Evolutionary conservation across 2,329 filamentous ascomycete species (phyloP), one percentile per base, ranked within the genome.

Genomic region (Fusarium buxicola): DNA sequence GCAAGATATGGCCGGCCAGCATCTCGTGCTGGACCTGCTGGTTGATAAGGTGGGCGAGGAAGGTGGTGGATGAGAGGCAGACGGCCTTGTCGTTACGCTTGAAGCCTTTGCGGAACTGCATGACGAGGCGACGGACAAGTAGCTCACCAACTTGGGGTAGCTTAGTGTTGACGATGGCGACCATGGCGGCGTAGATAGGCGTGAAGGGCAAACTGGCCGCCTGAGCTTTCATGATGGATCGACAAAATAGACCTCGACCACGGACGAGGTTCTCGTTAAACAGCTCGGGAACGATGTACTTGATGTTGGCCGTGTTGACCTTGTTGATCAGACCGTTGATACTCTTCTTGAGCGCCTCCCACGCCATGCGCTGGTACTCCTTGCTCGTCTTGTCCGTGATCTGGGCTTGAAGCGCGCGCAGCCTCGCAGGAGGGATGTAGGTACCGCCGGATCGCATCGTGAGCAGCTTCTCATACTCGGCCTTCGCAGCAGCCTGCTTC

Each of bases 261-360:
- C 95, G 89, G 35, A 99, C 84, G 69, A 99, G 79, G 75, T 99
- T 99, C 82, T 99, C 95, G 45, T 88, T 87, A 77, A 99, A 99
- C 40, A 99, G 83, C 79, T 99, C 95, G 2, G 94, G 94, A 21
- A 98, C 93, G 62, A 99, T 97, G 73, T 91, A 86, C 78, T 99
- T 98, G 84, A 99, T 98, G 77, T 99, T 99, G 30, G 91, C 92
- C 53, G 94, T 92, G 78, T 98, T 98, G 82, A 97, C 91, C 82
- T 99, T 99, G 85, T 99, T 99, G 84, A 99, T 97, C 66, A 99
- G 81, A 70, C 95, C 95, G 75, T 99, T 98, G 79, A 99, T 97
- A 44, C 92, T 95, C 82, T 99, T 99, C 82, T 99, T 99, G 73
- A 99, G 81, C 11, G 94, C 94, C 78, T 99, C 95, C 95, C 95